phyloP scores from a whole-genome alignment of 2,329 filamentous ascomycete species.

The Penicillium sp. region DNA sequence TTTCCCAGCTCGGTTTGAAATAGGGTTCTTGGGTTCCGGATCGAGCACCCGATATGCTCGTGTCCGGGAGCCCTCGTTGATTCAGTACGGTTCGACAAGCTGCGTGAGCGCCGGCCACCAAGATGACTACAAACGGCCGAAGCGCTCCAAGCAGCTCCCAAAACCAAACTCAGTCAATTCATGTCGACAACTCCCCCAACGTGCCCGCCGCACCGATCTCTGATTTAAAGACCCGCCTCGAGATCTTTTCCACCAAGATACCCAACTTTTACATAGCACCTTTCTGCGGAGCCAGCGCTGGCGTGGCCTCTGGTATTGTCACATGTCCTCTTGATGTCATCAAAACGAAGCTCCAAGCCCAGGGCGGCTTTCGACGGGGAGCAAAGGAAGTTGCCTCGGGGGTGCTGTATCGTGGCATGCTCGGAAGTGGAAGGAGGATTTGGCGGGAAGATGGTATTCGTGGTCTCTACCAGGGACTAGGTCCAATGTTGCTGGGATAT shows the following conservation, averaged over 20 bases:
- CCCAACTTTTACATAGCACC: slow-evolving; percentile 68
- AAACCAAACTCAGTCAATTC: slow-evolving; percentile 26
- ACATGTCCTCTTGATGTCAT: slow-evolving; percentile 98
- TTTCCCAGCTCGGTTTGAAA: slow-evolving; percentile 12
- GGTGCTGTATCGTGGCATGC: slow-evolving; percentile 74
- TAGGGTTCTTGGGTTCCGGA: slow-evolving; percentile 36
- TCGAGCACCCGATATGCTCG: slow-evolving; percentile 42
- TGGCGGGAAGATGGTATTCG: slow-evolving; percentile 83
- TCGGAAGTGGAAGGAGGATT: slow-evolving; percentile 82
- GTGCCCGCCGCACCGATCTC: slow-evolving; percentile 27
- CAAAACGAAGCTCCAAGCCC: slow-evolving; percentile 96
- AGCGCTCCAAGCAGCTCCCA: slow-evolving; percentile 33
- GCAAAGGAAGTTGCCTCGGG: slow-evolving; percentile 44
- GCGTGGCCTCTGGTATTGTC: slow-evolving; percentile 88
- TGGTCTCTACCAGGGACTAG: slow-evolving; percentile 89
- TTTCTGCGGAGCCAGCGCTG: slow-evolving; percentile 80
- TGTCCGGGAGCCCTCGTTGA: slow-evolving; percentile 43
- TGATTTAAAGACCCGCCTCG: slow-evolving; percentile 35
- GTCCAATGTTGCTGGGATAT: slow-evolving; percentile 92
- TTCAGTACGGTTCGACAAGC: slow-evolving; percentile 38
- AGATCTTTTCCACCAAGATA: slow-evolving; percentile 47
- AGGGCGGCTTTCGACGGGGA: slow-evolving; percentile 69
- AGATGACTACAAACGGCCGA: slow-evolving; percentile 47
- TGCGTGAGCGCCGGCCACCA: slow-evolving; percentile 37
- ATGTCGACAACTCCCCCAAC: slow-evolving; percentile 23